phyloP scores from a whole-genome alignment of 257 asterid genomes.

The Jacaranda mimosifolia region DNA sequence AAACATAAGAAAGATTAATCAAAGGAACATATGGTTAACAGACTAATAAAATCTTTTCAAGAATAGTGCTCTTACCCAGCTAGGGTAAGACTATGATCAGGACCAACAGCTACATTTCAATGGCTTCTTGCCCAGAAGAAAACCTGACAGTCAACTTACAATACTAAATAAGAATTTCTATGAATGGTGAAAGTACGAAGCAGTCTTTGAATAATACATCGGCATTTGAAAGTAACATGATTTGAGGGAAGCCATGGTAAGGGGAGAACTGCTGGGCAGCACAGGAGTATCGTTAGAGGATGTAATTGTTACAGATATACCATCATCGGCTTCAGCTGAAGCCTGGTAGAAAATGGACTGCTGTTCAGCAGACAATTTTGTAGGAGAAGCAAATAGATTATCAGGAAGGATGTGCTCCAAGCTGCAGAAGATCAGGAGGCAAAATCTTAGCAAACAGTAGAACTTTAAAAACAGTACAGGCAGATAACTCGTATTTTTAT shows the following conservation, averaged over 20 bases:
- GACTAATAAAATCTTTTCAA: background rate
- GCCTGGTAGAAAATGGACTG: constrained; percentile 38
- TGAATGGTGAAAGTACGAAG: background rate
- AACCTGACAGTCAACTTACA: constrained; percentile 48
- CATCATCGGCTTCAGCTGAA: constrained; percentile 39
- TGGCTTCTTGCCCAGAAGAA: constrained; percentile 67
- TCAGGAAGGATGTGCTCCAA: constrained; percentile 78
- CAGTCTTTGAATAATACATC: constrained; percentile 45
- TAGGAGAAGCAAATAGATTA: constrained; percentile 79
- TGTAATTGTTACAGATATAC: constrained; percentile 35
- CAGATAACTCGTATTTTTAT: background rate
- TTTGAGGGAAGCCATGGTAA: constrained; percentile 62
- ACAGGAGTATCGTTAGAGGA: constrained; percentile 52
- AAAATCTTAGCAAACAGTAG: background rate
- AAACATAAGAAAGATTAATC: constrained; percentile 18
- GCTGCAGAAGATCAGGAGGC: constrained; percentile 43
- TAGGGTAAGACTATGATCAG: constrained; percentile 50
- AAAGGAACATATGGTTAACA: background rate
- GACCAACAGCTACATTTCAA: constrained; percentile 67
- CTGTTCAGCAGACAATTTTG: constrained; percentile 57
- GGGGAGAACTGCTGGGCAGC: constrained; percentile 60
- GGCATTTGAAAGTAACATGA: constrained; percentile 76
- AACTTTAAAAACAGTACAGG: background rate
- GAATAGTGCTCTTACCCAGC: constrained; percentile 55
- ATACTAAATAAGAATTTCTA: background rate